A percentile compares a stretch with the other conserved stretches of the same genome.
Conservation (phyloP, 2,329 filamentous ascomycete species). For the Lecanicillium sp. region DNA sequence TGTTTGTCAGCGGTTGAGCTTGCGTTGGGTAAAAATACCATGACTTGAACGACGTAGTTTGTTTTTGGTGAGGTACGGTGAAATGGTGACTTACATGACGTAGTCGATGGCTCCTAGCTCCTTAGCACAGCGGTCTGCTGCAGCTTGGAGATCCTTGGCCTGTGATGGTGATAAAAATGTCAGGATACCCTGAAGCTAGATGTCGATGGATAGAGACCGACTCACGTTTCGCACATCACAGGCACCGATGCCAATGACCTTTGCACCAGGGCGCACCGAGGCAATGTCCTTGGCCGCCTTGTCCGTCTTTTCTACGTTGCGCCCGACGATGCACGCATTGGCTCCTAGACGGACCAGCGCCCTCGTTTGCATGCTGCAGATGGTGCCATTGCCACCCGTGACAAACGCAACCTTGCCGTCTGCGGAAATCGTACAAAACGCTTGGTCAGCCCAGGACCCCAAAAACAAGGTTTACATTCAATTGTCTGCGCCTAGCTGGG, state of each 20-base stretch:
- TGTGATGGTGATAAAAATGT: slow-evolving; percentile 16
- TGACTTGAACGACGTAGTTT: no score
- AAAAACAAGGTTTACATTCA: not conserved
- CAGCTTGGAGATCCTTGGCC: slow-evolving; percentile 58
- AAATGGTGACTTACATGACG: slow-evolving; percentile 79
- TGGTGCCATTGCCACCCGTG: slow-evolving; percentile 87
- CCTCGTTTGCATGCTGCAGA: slow-evolving; percentile 89
- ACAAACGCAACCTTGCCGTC: slow-evolving; percentile 88
- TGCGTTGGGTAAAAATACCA: no score
- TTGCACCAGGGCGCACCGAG: slow-evolving; percentile 67
- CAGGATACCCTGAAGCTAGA: no score
- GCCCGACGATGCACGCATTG: slow-evolving; percentile 88
- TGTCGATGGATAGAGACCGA: no score
- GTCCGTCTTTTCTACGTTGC: slow-evolving; percentile 84
- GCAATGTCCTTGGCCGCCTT: slow-evolving; percentile 73
- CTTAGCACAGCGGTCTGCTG: slow-evolving; percentile 70
- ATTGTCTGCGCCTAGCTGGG: not conserved
- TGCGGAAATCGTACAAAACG: slow-evolving; percentile 24
- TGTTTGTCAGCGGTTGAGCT: no score
- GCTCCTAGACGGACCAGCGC: slow-evolving; percentile 87
- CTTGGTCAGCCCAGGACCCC: not conserved
- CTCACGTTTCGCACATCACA: slow-evolving; percentile 66
- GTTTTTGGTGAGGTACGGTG: no score
- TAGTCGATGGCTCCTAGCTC: slow-evolving; percentile 88
- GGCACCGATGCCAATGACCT: slow-evolving; percentile 79